Percentiles rank a stretch among this genome's conserved stretches.
phyloP scores from a whole-genome alignment of 108 stramenopile genomes.

The Schizochytrium sp. region DNA sequence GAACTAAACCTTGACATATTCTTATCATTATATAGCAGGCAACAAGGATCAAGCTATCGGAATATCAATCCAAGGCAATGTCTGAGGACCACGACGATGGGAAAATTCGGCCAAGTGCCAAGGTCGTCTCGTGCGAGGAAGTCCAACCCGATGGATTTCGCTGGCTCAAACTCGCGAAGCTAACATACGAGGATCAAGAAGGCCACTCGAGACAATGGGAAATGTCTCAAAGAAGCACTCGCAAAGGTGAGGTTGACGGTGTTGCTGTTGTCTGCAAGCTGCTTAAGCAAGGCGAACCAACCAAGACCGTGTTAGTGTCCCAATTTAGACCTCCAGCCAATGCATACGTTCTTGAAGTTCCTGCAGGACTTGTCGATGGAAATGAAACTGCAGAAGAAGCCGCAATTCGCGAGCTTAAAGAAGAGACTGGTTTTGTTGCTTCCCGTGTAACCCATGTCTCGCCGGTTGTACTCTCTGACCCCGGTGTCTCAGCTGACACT shows the following conservation, averaged over 20 bases:
- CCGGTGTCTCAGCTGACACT: background rate
- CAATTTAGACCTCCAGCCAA: conserved; percentile 39
- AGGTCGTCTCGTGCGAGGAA: background rate
- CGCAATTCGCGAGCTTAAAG: conserved; percentile 46
- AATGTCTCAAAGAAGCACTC: background rate
- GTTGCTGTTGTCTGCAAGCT: conserved; percentile 15
- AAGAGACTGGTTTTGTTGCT: conserved; percentile 5
- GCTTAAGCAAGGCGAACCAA: background rate
- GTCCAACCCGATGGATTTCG: conserved; percentile 28
- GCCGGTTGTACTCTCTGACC: conserved; percentile 38
- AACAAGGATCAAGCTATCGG: too few relatives aligned
- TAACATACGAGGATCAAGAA: conserved; percentile 28
- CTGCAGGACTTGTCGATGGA: conserved; percentile 48
- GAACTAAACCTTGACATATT: too few relatives aligned
- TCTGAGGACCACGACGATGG: background rate
- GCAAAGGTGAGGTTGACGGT: conserved; percentile 27
- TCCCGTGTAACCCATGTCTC: conserved; percentile 19
- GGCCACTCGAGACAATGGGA: conserved; percentile 9
- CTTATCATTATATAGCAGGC: too few relatives aligned
- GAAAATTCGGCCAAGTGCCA: background rate
- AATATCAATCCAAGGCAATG: background rate
- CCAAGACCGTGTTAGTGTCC: conserved; percentile 6
- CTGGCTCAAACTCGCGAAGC: conserved; percentile 50
- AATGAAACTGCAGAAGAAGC: conserved; percentile 46
- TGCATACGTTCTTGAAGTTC: conserved; percentile 47